A percentile compares a stretch with the other conserved stretches of the same genome.
phyloP scores from a whole-genome alignment of 176 grass and related monocot species.

The Luzula sylvatica region DNA sequence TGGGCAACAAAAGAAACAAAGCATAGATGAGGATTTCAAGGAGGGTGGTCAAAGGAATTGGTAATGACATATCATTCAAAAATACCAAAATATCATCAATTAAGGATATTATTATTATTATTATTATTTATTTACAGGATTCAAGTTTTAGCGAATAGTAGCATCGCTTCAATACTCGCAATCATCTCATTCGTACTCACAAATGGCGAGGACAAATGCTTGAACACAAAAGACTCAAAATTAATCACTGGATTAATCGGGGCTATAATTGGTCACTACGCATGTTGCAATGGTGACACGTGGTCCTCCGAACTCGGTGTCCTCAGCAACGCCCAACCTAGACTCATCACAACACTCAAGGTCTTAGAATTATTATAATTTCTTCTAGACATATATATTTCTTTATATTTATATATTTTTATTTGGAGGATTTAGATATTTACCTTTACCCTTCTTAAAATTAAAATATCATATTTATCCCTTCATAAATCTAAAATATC shows the following conservation, averaged over 20 bases:
- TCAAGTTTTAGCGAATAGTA: conserved; percentile 82
- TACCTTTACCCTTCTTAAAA: no score
- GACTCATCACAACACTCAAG: conserved; percentile 78
- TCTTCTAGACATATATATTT: neutral
- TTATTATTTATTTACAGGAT: conserved; percentile 44
- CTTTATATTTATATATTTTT: neutral
- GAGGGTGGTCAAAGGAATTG: conserved; percentile 88
- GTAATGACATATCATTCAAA: conserved; percentile 15
- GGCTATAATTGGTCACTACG: conserved; percentile 78
- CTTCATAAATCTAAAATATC: no score
- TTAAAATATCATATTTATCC: no score
- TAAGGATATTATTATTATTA: neutral
- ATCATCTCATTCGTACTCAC: conserved; percentile 34
- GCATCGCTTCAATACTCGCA: conserved; percentile 46
- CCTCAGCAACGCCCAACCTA: conserved; percentile 65
- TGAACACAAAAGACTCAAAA: conserved; percentile 47
- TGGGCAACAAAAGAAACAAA: conserved; percentile 60
- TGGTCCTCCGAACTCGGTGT: conserved; percentile 96
- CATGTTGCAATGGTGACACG: conserved; percentile 94
- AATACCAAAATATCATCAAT: neutral
- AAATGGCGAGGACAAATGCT: conserved; percentile 66
- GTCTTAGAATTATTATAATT: conserved; percentile 26
- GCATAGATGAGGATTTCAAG: conserved; percentile 64
- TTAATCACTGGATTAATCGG: conserved; percentile 63
- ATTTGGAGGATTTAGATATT: no score